Percentiles rank a stretch among this genome's conserved stretches.
Conservation (phyloP, 139 green algal species). For the Chlorella sp. region DNA sequence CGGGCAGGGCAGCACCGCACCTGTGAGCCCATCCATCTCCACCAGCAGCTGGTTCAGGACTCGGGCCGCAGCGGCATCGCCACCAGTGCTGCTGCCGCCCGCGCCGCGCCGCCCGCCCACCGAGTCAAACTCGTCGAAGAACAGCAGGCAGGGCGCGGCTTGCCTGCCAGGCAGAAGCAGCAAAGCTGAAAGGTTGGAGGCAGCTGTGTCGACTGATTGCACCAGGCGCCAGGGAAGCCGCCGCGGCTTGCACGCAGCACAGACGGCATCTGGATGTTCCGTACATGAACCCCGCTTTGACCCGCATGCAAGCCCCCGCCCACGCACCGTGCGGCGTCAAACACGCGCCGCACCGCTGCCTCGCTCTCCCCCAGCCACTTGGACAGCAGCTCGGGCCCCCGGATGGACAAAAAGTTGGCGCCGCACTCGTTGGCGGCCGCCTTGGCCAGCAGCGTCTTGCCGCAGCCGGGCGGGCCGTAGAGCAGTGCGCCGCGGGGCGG, state of each 20-base stretch:
- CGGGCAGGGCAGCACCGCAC: not conserved
- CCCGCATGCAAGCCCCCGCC: not conserved
- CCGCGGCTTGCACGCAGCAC: no score
- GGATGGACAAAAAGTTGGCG: slow-evolving; percentile 58
- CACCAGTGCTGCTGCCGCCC: not conserved
- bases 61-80: slow-evolving; percentile 28
- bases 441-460: slow-evolving; percentile 97
- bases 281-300: no score
- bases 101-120: slow-evolving; percentile 54
- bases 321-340: slow-evolving; percentile 22
- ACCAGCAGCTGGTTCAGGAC: slow-evolving; percentile 63
- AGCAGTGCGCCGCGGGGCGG: slow-evolving; percentile 43
- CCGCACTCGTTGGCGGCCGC: slow-evolving; percentile 54
- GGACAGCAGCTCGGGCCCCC: slow-evolving; percentile 56
- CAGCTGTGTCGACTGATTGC: not conserved
- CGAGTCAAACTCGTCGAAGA: slow-evolving; percentile 81
- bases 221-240: no score
- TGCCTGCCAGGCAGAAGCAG: not conserved
- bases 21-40: slow-evolving; percentile 55
- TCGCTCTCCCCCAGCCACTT: slow-evolving; percentile 65
- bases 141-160: slow-evolving; percentile 71
- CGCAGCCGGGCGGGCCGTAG: slow-evolving; percentile 91
- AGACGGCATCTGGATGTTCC: no score
- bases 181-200: not conserved
- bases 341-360: slow-evolving; percentile 50